These are phyloP conservation scores for Cephalotrichum gorgonifer DNA, from an alignment of 2,329 filamentous ascomycete species.

Conservation along the genomic window DNA sequence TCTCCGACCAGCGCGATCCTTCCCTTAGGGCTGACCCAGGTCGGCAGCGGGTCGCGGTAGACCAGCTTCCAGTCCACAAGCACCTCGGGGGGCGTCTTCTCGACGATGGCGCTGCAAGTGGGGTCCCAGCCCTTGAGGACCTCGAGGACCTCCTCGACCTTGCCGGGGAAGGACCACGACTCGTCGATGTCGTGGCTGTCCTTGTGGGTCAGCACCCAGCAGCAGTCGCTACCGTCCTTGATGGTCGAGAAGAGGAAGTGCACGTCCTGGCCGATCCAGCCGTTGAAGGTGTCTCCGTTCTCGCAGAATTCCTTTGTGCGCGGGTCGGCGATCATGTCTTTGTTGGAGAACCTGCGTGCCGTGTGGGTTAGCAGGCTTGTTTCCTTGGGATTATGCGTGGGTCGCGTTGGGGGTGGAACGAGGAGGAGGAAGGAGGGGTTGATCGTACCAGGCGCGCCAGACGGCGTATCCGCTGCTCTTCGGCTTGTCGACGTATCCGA, in stretches of 20 bases:
- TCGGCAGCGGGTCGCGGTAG: constrained; percentile 36
- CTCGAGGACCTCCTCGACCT: constrained; percentile 38
- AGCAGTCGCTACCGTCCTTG: constrained; percentile 43
- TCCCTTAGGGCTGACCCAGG: constrained; percentile 21
- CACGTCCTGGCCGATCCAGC: constrained; percentile 46
- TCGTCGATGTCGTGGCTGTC: constrained; percentile 45
- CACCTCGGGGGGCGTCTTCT: constrained; percentile 26
- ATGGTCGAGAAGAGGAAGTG: constrained; percentile 48
- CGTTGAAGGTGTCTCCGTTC: constrained; percentile 44
- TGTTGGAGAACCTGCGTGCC: constrained; percentile 27
- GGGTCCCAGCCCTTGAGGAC: constrained; percentile 40
- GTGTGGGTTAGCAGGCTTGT: background rate
- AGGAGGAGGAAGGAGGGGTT: background rate
- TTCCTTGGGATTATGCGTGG: background rate
- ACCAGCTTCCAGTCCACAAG: constrained; percentile 41
- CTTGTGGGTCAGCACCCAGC: constrained; percentile 47
- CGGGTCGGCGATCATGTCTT: constrained; percentile 40
- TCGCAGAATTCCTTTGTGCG: constrained; percentile 41
- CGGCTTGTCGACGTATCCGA: constrained; percentile 39
- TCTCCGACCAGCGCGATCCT: constrained; percentile 28
- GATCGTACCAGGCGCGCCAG: constrained; percentile 41
- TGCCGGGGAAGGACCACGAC: constrained; percentile 42
- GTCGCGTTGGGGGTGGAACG: background rate
- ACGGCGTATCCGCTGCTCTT: constrained; percentile 41
- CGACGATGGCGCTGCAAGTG: constrained; percentile 22